These are phyloP conservation scores for Pinus tabuliformis DNA, from an alignment of 75 land plant species.

Conservation along the genomic window DNA sequence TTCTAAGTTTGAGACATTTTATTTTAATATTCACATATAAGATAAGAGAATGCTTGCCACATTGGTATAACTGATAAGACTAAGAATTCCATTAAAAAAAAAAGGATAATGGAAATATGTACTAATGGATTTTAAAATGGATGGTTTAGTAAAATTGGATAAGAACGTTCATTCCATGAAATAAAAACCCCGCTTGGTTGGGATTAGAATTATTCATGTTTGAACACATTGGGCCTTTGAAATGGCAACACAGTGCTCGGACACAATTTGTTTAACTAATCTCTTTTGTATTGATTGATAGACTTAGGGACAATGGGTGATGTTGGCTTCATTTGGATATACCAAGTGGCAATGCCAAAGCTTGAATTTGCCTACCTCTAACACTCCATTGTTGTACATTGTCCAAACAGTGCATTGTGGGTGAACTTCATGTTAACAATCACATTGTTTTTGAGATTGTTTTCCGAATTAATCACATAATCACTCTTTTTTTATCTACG, in stretches of 20 bases:
- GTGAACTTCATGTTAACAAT: slow-evolving; percentile 6
- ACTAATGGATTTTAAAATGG: background rate
- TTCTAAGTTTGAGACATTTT: too few species aligned
- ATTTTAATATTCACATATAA: too few species aligned
- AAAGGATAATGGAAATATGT: background rate
- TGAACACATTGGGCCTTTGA: background rate
- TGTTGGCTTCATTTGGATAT: slow-evolving; percentile 25
- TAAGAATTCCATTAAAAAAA: background rate
- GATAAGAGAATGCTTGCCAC: too few species aligned
- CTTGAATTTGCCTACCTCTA: slow-evolving; percentile 19
- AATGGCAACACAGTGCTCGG: slow-evolving; percentile 12
- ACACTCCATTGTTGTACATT: slow-evolving; percentile 13
- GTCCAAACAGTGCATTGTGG: slow-evolving; percentile 14
- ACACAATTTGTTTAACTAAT: slow-evolving; percentile 17
- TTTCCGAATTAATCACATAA: too few species aligned
- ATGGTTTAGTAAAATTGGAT: background rate
- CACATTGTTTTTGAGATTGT: too few species aligned
- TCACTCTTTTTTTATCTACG: too few species aligned
- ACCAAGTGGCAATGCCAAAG: slow-evolving; percentile 20
- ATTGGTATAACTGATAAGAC: too few species aligned
- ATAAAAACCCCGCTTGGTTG: slow-evolving; percentile 7
- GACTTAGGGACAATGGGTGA: slow-evolving; percentile 24
- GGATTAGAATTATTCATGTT: slow-evolving; percentile 15
- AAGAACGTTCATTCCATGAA: background rate
- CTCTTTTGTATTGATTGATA: slow-evolving; percentile 13